Conservation (phyloP, 192 early-diverging fungal species). For the Backusella tarrabulga region DNA sequence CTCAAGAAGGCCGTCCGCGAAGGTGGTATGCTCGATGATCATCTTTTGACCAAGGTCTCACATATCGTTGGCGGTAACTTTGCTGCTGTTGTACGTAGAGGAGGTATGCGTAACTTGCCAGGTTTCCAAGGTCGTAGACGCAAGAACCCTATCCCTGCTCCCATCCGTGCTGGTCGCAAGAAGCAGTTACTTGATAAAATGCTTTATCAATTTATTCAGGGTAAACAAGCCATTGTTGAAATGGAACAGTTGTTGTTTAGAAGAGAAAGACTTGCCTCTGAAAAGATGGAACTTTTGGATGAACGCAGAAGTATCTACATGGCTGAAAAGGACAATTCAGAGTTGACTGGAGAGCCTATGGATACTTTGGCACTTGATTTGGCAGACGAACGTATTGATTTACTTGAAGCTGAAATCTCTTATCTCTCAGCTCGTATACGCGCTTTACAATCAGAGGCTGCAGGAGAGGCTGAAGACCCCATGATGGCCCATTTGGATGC, state of each 20-base stretch:
- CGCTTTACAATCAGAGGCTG: conserved; percentile 52
- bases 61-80: conserved; percentile 37
- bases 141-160: conserved; percentile 32
- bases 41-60: conserved; percentile 29
- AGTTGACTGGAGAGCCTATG: conserved; percentile 20
- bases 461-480: conserved; percentile 18
- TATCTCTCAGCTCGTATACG: conserved; percentile 56
- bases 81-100: conserved; percentile 33
- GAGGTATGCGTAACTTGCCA: conserved; percentile 10
- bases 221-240: conserved; percentile 49
- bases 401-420: conserved; percentile 57
- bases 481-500: neutral
- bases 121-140: conserved; percentile 7
- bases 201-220: conserved; percentile 54
- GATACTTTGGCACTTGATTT: conserved; percentile 41
- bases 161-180: conserved; percentile 44
- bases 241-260: conserved; percentile 52
- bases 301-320: conserved; percentile 52
- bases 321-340: conserved; percentile 40
- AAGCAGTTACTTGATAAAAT: conserved; percentile 55
- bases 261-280: conserved; percentile 43
- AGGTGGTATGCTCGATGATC: conserved; percentile 36
- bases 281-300: conserved; percentile 50
- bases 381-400: conserved; percentile 57
- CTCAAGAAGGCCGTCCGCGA: conserved; percentile 50